These are phyloP conservation scores for Rhodotorula taiwanensis DNA, from an alignment of 768 basidiomycete species.

Conservation along the genomic window DNA sequence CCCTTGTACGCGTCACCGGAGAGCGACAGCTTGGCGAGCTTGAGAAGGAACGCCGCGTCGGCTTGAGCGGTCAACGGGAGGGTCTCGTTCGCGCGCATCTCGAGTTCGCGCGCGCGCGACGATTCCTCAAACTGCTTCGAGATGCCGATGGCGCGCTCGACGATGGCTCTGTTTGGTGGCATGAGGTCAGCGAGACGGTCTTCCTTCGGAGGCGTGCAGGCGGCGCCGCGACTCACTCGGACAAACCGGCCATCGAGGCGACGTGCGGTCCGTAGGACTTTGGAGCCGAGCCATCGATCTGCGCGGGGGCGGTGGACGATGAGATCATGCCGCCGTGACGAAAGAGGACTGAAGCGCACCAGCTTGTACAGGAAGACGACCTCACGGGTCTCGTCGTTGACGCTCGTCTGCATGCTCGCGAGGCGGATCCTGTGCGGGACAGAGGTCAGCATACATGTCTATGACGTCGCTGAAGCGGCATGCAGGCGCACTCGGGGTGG, in stretches of 20 bases:
- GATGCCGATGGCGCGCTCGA: constrained; percentile 77
- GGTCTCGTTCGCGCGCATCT: constrained; percentile 51
- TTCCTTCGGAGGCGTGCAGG: not conserved
- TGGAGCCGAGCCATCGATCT: constrained; percentile 63
- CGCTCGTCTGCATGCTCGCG: constrained; percentile 92
- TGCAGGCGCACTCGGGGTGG: constrained; percentile 33
- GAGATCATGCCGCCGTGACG: too few relatives aligned
- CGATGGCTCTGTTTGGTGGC: constrained; percentile 52
- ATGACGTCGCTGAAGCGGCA: not conserved
- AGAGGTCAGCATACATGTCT: not conserved
- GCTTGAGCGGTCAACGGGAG: constrained; percentile 78
- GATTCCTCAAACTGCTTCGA: constrained; percentile 82
- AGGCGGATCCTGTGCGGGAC: constrained; percentile 85
- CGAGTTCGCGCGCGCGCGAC: constrained; percentile 56
- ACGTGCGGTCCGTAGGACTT: constrained; percentile 92
- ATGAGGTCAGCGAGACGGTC: not conserved
- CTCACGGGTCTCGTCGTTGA: constrained; percentile 85
- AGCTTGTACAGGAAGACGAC: constrained; percentile 90
- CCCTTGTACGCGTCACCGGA: not conserved
- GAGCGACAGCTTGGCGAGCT: constrained; percentile 51
- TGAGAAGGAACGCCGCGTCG: constrained; percentile 61
- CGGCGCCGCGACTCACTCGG: constrained; percentile 7
- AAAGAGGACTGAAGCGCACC: constrained; percentile 46
- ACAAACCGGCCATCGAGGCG: constrained; percentile 88
- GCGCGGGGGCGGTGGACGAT: constrained; percentile 18